These are phyloP conservation scores for Ceratobasidium sp. DNA, from an alignment of 1,284 basidiomycete species.

Conservation along the genomic window DNA sequence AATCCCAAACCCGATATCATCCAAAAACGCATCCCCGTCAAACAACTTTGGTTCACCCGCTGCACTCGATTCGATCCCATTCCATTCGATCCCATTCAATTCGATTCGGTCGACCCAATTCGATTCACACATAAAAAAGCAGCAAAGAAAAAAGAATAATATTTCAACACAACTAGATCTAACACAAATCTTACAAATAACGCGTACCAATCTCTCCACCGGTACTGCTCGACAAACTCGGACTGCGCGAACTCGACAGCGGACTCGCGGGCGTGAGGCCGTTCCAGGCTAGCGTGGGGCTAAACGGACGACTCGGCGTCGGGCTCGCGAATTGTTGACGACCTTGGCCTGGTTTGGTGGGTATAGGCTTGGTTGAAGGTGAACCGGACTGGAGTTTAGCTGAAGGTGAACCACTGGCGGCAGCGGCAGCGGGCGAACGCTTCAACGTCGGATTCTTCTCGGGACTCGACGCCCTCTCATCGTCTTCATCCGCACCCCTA, in stretches of 20 bases:
- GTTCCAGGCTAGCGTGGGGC: slow-evolving; percentile 30
- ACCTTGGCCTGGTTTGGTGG: background rate
- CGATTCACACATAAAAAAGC: background rate
- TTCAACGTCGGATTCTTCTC: no score
- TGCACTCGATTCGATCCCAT: background rate
- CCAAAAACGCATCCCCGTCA: slow-evolving; percentile 31
- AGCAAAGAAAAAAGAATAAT: slow-evolving; percentile 14
- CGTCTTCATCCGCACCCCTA: no score
- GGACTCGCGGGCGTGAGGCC: slow-evolving; percentile 29
- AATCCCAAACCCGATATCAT: slow-evolving; percentile 23
- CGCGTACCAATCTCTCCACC: slow-evolving; percentile 42
- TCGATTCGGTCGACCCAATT: background rate
- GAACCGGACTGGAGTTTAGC: no score
- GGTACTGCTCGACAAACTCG: slow-evolving; percentile 16
- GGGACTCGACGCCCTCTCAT: background rate
- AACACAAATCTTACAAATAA: slow-evolving; percentile 7
- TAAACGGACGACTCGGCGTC: slow-evolving; percentile 14
- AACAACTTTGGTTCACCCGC: slow-evolving; percentile 9
- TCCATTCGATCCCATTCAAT: no score
- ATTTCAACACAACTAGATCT: slow-evolving; percentile 13
- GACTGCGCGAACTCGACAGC: slow-evolving; percentile 9
- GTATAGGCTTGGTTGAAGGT: background rate
- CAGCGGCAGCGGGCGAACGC: no score
- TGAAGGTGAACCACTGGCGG: background rate
- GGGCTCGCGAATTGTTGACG: background rate